Conservation (phyloP, 1,284 basidiomycete species). For the Malassezia psittaci region DNA sequence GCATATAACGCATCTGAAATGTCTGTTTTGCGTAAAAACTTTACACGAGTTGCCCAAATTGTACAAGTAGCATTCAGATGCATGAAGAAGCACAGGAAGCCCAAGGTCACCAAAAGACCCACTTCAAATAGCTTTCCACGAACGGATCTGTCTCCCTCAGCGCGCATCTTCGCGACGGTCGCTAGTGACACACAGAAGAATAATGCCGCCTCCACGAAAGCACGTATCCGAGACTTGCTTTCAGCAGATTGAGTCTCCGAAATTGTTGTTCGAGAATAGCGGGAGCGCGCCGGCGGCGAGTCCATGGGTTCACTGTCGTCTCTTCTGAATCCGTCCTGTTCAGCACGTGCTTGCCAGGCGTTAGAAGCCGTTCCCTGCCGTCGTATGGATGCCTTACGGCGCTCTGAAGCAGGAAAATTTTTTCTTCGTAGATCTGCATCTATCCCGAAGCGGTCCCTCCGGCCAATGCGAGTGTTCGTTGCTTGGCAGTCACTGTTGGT, state of each 20-base stretch:
- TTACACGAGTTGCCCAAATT: conserved; percentile 13
- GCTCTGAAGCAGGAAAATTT: not conserved
- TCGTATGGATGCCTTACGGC: not conserved
- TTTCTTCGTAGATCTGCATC: too few species aligned
- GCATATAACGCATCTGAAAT: conserved; percentile 11
- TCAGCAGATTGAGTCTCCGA: not conserved
- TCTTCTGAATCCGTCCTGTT: not conserved
- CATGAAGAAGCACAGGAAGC: conserved; percentile 3
- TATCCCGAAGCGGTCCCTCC: too few species aligned
- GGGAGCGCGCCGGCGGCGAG: not conserved
- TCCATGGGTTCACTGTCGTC: not conserved
- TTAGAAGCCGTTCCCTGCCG: not conserved
- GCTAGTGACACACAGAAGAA: not conserved
- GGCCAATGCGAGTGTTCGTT: too few species aligned
- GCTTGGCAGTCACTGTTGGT: too few species aligned
- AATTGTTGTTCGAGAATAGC: not conserved
- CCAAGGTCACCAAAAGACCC: not conserved
- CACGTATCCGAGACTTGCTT: not conserved
- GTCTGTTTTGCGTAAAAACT: conserved; percentile 9
- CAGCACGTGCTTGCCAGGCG: not conserved
- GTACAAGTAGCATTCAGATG: conserved; percentile 3
- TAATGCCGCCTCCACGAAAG: not conserved
- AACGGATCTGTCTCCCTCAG: not conserved
- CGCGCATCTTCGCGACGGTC: not conserved
- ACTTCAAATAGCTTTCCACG: conserved; percentile 2